phyloP scores from a whole-genome alignment of 176 grass and related monocot species.

The Avena atlantica region DNA sequence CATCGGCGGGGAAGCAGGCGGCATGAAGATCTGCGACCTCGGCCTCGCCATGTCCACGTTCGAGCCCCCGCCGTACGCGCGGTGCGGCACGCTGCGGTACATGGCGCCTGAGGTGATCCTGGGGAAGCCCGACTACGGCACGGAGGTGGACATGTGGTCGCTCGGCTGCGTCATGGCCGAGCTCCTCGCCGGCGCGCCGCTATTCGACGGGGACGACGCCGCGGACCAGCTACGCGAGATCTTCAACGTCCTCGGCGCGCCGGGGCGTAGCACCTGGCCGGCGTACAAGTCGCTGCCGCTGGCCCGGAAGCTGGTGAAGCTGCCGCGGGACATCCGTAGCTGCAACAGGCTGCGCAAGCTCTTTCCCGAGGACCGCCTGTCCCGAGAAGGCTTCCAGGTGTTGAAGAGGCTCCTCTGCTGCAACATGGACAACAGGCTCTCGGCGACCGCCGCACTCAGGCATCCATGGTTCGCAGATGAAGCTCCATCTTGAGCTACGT shows the following conservation, averaged over 20 bases:
- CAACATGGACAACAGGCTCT: constrained; percentile 2
- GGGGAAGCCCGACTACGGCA: not conserved
- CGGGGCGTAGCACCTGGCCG: not conserved
- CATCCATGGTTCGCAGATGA: constrained; percentile 6
- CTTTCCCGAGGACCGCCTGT: not conserved
- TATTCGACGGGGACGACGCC: constrained; percentile 13
- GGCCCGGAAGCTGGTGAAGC: not conserved
- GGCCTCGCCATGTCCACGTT: not conserved
- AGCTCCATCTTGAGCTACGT: not conserved
- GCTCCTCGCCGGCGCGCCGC: not conserved
- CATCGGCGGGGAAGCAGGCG: not conserved
- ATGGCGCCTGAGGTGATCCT: constrained; percentile 13
- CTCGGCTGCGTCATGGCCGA: constrained; percentile 31
- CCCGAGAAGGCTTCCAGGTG: not conserved
- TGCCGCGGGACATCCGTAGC: not conserved
- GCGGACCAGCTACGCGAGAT: not conserved
- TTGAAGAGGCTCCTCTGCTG: constrained; percentile 4
- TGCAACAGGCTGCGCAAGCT: not conserved
- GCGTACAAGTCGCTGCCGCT: constrained; percentile 7
- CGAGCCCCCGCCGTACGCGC: not conserved
- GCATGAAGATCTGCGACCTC: constrained; percentile 13
- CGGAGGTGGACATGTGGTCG: constrained; percentile 13
- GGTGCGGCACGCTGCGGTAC: not conserved
- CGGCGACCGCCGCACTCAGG: not conserved
- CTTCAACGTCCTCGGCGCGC: not conserved